These are phyloP conservation scores for Rhodotorula sp. DNA, from an alignment of 1,284 basidiomycete species.

Conservation along the genomic window DNA sequence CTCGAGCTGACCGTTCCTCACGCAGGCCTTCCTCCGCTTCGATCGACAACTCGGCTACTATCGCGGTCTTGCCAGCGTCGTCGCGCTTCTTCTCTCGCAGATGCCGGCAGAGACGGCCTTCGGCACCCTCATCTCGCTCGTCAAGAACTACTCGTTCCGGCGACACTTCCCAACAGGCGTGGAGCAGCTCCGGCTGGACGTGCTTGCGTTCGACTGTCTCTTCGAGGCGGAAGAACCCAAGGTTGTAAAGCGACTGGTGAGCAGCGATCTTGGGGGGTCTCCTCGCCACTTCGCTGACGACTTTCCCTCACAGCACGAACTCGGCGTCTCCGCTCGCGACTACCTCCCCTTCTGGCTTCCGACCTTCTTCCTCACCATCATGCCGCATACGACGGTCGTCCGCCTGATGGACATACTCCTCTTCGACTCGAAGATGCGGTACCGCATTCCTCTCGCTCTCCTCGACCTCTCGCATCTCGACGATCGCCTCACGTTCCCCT, in stretches of 20 bases:
- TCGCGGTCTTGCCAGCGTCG: conserved; percentile 69
- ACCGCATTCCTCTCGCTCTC: conserved; percentile 74
- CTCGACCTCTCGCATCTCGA: conserved; percentile 63
- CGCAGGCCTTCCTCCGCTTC: conserved; percentile 56
- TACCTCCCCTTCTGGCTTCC: conserved; percentile 48
- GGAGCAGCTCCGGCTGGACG: conserved; percentile 66
- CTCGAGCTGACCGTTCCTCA: fast-evolving
- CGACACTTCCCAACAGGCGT: conserved; percentile 44
- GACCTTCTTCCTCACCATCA: conserved; percentile 65
- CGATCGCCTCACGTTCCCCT: conserved; percentile 51
- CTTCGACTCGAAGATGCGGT: conserved; percentile 73
- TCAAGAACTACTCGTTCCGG: conserved; percentile 73
- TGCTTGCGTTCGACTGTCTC: conserved; percentile 74
- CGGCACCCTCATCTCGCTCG: conserved; percentile 70
- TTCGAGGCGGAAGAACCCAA: conserved; percentile 66
- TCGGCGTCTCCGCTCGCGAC: conserved; percentile 44
- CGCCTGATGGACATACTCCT: conserved; percentile 86
- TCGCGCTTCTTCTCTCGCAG: conserved; percentile 73
- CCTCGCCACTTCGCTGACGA: conserved; percentile 57
- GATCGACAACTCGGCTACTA: conserved; percentile 51
- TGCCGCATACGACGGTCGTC: conserved; percentile 73
- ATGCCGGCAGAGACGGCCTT: conserved; percentile 89
- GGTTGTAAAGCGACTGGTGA: conserved; percentile 62
- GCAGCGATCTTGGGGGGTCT: conserved; percentile 17
- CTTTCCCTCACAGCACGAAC: conserved; percentile 20